A percentile compares a stretch with the other conserved stretches of the same genome.
phyloP scores from a whole-genome alignment of 495 filamentous ascomycete species.

The Aspergillus affinis region DNA sequence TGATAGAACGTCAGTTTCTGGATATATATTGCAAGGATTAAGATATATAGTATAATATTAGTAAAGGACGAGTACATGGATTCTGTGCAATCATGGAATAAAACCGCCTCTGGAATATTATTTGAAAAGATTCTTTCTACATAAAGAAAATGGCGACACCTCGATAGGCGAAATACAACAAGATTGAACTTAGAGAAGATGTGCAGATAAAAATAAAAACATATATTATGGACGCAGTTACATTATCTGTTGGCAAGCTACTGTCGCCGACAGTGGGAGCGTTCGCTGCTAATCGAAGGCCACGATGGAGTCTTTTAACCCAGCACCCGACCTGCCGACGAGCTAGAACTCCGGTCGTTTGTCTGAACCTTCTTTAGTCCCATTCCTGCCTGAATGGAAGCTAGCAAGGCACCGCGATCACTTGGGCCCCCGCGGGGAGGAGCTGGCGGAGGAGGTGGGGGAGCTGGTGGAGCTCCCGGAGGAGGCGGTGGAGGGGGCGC shows the following conservation, averaged over 20 bases:
- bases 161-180: background rate
- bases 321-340: slow-evolving; percentile 71
- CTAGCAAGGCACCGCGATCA: slow-evolving; percentile 64
- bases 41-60: background rate
- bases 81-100: background rate
- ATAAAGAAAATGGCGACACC: background rate
- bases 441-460: slow-evolving; percentile 35
- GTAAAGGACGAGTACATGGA: background rate
- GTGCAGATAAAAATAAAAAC: background rate
- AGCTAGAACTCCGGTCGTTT: slow-evolving; percentile 73
- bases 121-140: background rate
- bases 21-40: background rate
- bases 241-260: background rate
- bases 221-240: background rate
- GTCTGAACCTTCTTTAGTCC: slow-evolving; percentile 79
- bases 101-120: background rate
- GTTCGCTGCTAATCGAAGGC: background rate
- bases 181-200: background rate
- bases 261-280: too few relatives aligned
- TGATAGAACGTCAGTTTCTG: background rate
- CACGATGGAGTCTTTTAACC: slow-evolving; percentile 10
- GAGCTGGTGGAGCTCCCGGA: slow-evolving; percentile 32
- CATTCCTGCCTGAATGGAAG: slow-evolving; percentile 77
- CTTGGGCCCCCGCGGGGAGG: slow-evolving; percentile 50
- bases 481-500: slow-evolving; percentile 46